Percentiles rank a stretch among this genome's conserved stretches.
These are phyloP conservation scores for Beverwykella pulmonaria DNA, from an alignment of 495 filamentous ascomycete genomes.

Conservation along the genomic window DNA sequence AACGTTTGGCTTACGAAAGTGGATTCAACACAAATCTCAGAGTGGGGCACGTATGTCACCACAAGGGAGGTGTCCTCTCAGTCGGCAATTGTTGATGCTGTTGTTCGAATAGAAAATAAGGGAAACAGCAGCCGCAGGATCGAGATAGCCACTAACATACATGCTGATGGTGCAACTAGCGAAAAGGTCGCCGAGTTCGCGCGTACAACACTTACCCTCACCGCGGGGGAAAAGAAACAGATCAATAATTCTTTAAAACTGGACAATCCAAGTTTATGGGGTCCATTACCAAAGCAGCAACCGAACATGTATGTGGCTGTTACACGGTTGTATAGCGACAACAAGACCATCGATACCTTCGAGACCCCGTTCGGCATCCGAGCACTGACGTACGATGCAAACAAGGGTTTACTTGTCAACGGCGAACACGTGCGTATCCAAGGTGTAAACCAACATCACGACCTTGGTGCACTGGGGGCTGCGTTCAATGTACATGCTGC, in stretches of 20 bases:
- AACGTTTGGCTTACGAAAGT: slow-evolving; percentile 55
- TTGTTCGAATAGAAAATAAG: slow-evolving; percentile 49
- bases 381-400: slow-evolving; percentile 44
- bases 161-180: slow-evolving; percentile 5
- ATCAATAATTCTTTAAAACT: slow-evolving; percentile 46
- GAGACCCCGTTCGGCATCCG: slow-evolving; percentile 55
- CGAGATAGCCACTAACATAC: slow-evolving; percentile 9
- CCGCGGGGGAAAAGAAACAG: slow-evolving; percentile 35
- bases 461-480: slow-evolving; percentile 52
- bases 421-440: slow-evolving; percentile 47
- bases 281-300: slow-evolving; percentile 49
- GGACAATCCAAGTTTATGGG: slow-evolving; percentile 51
- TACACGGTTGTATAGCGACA: slow-evolving; percentile 42
- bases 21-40: slow-evolving; percentile 47
- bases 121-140: slow-evolving; percentile 24
- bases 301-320: slow-evolving; percentile 54
- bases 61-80: slow-evolving; percentile 45
- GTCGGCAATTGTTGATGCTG: slow-evolving; percentile 48
- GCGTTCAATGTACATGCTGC: slow-evolving; percentile 52
- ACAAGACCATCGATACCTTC: slow-evolving; percentile 49
- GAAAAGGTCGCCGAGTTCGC: slow-evolving; percentile 4
- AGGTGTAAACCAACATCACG: slow-evolving; percentile 53
- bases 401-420: slow-evolving; percentile 51
- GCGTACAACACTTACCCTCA: slow-evolving; percentile 35
- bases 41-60: slow-evolving; percentile 52